These are phyloP conservation scores for Auriculariales sp. DNA, from an alignment of 768 basidiomycete species.

Conservation along the genomic window DNA sequence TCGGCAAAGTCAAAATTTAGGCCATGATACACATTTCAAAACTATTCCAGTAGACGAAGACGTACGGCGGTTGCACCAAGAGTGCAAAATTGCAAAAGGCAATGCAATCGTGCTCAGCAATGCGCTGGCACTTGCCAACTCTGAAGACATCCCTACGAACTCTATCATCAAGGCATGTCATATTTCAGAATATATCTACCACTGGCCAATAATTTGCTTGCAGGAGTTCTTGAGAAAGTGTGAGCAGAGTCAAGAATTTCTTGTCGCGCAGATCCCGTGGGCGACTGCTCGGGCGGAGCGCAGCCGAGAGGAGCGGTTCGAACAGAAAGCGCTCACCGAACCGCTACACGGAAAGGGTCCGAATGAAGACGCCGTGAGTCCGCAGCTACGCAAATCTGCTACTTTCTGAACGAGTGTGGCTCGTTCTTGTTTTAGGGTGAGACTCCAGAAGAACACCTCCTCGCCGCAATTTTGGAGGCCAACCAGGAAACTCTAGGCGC, in stretches of 20 bases:
- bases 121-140: conserved; percentile 51
- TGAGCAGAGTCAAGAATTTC: conserved; percentile 66
- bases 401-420: neutral
- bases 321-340: conserved; percentile 3
- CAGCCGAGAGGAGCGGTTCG: conserved; percentile 27
- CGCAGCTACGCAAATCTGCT: neutral
- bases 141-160: conserved; percentile 48
- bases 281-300: conserved; percentile 70
- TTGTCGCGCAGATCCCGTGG: conserved; percentile 84
- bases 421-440: conserved; percentile 16
- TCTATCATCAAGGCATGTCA: conserved; percentile 50
- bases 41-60: conserved; percentile 80
- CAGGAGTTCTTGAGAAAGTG: conserved; percentile 80
- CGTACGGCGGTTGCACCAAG: conserved; percentile 66
- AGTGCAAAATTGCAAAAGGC: conserved; percentile 69
- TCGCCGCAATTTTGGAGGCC: conserved; percentile 58
- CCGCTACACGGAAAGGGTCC: no score
- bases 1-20: conserved; percentile 17
- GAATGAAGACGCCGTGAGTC: no score
- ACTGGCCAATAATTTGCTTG: no score
- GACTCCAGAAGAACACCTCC: conserved; percentile 61
- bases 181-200: neutral
- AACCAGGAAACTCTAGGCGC: conserved; percentile 58
- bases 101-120: conserved; percentile 65
- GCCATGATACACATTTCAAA: no score